Base-by-base conservation (phyloP, 2,329 filamentous ascomycete species). In the Botrytis squamosa region DNA sequence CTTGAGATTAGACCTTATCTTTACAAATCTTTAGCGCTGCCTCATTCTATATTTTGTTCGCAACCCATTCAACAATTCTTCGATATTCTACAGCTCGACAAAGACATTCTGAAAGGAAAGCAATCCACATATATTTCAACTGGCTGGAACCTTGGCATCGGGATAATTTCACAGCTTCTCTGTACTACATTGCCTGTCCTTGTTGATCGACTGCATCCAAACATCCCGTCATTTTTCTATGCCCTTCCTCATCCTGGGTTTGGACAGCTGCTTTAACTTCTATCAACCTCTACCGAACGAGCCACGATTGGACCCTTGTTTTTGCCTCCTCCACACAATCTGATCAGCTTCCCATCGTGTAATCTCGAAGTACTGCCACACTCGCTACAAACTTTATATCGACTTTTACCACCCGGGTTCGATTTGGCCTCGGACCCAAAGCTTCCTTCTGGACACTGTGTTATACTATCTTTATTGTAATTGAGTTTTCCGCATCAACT, bases 251-350 rank as follows among this genome's bases (percentile, higher is more conserved):
- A 4, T 18, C 33, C 49, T 55, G 36, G 33, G 25, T 55, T 49
- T 46, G 38, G 36, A 49, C 52, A 59, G 36, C 18, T 72, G 63
- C 62, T 72, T 60, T 68, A 55, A 57, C 36, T 57, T 42, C 49
- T 46, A 25, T 33, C 52, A 40, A 72, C 29, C 63, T 55, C 52
- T 72, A 72, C 63, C 70, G 40, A 49, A 60, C 63, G 49, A 62
- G 63, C 71, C 71, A 60, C 71, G 25, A 68, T 68, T 68, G 12
- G 63, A 72, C 52, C 71, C 70, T 67, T 68, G 52, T 38, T 72
- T 68, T 72, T 33, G 71, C 71, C 71, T 68, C 52, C 63, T 68
- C 71, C 71, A 72, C 71, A 62, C 33, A 46, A 72, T 25, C 46
- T 59, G 22, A 29, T 29, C 71, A 36, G 62, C 40, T 55, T 72